phyloP scores from a whole-genome alignment of 2,329 filamentous ascomycete species.

The Xenosphaeropsis pyriputrescens region DNA sequence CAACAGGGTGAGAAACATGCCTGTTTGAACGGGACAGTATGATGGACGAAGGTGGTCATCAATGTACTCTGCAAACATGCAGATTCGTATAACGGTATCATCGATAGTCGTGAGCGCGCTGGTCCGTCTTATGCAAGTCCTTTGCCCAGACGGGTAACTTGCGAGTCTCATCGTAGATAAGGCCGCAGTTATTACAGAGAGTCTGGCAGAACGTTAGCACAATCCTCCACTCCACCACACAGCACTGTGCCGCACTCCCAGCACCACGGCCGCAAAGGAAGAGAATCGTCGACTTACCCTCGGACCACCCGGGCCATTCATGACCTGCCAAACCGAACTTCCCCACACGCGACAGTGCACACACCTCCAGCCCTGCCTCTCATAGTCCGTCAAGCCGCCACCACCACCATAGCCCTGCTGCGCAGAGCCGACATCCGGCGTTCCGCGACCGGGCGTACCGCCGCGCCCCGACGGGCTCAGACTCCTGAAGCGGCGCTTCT shows the following conservation, averaged over 20 bases:
- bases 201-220: conserved; percentile 34
- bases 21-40: no score
- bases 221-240: no score
- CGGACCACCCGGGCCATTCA: conserved; percentile 75
- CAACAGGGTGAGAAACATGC: no score
- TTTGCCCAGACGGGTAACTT: conserved; percentile 66
- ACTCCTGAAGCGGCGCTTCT: conserved; percentile 85
- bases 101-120: conserved; percentile 15
- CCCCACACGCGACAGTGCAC: conserved; percentile 80
- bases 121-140: conserved; percentile 39
- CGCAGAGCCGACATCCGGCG: conserved; percentile 70
- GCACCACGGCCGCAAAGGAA: background rate
- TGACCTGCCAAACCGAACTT: conserved; percentile 82
- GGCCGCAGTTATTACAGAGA: conserved; percentile 86
- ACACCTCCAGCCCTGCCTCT: conserved; percentile 77
- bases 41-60: no score
- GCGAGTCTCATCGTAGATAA: conserved; percentile 76
- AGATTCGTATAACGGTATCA: conserved; percentile 4
- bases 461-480: conserved; percentile 63
- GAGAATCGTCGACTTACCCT: conserved; percentile 43
- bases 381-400: conserved; percentile 55
- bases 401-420: conserved; percentile 42
- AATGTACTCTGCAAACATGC: no score
- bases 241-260: no score
- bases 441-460: conserved; percentile 58